Evolutionary conservation across 345 rosid genomes (phyloP).

Genomic region (Brassica cretica): DNA sequence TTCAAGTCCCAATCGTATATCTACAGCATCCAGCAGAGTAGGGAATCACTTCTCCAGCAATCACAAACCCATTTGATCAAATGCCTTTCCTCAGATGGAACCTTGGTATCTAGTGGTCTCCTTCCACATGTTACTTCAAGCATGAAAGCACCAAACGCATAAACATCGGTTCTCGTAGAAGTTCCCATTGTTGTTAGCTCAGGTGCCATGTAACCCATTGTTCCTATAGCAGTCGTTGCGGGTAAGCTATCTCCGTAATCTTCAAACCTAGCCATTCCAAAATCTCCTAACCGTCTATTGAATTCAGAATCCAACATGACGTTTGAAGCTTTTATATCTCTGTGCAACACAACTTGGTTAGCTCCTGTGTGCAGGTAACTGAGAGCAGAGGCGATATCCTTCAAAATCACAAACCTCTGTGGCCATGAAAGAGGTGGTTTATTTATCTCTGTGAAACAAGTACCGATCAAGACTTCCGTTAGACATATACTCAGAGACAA

Average conservation of each 20-base stretch:
- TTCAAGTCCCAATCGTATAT: slow-evolving; percentile 33
- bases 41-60: slow-evolving; percentile 40
- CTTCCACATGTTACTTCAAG: slow-evolving; percentile 51
- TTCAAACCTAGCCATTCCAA: slow-evolving; percentile 80
- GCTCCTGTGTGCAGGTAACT: too few relatives aligned
- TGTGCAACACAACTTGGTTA: too few relatives aligned
- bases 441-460: slow-evolving; percentile 26
- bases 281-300: slow-evolving; percentile 80
- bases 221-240: slow-evolving; percentile 77
- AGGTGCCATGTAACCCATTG: slow-evolving; percentile 60
- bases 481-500: slow-evolving; percentile 55
- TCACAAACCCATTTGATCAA: slow-evolving; percentile 43
- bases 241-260: slow-evolving; percentile 61
- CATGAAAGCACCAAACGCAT: slow-evolving; percentile 46
- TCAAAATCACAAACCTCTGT: slow-evolving; percentile 41
- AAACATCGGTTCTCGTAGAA: slow-evolving; percentile 42
- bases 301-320: slow-evolving; percentile 51
- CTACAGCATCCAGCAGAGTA: slow-evolving; percentile 39
- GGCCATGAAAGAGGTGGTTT: slow-evolving; percentile 39
- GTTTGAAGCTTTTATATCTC: slow-evolving; percentile 27
- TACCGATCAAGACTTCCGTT: slow-evolving; percentile 54
- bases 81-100: slow-evolving; percentile 15
- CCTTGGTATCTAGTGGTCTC: slow-evolving; percentile 62
- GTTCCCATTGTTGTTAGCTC: slow-evolving; percentile 45
- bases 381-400: slow-evolving; percentile 2